These are phyloP conservation scores for Ilyonectria mors-panacis DNA, from an alignment of 2,329 filamentous ascomycete species.

Conservation along the genomic window DNA sequence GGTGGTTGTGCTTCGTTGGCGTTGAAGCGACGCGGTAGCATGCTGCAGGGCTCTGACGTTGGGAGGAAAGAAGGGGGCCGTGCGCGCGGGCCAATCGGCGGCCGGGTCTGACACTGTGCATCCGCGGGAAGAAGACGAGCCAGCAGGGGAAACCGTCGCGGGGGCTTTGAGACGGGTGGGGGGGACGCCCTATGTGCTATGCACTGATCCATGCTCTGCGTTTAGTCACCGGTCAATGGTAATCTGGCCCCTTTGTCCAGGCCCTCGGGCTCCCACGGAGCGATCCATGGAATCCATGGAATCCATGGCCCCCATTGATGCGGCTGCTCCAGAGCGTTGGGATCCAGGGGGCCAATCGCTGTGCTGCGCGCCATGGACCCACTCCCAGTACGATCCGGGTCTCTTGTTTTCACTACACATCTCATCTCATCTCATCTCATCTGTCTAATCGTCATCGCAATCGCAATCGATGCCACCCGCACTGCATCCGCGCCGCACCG, in stretches of 20 bases:
- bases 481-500: background rate
- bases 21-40: slow-evolving; percentile 1
- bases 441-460: slow-evolving; percentile 2
- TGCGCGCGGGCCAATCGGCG: slow-evolving; percentile 29
- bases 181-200: too few relatives aligned
- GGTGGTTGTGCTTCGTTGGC: slow-evolving; percentile 8
- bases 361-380: slow-evolving; percentile 11
- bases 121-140: slow-evolving; percentile 8
- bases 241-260: too few relatives aligned
- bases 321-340: background rate
- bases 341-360: background rate
- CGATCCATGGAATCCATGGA: too few relatives aligned
- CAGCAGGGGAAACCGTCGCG: background rate
- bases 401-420: slow-evolving; percentile 37
- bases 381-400: slow-evolving; percentile 17
- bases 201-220: too few relatives aligned
- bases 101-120: slow-evolving; percentile 24
- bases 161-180: background rate
- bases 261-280: too few relatives aligned
- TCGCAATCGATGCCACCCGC: background rate
- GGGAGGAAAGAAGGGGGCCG: slow-evolving; percentile 26
- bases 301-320: background rate
- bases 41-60: slow-evolving; percentile 21
- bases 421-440: slow-evolving; percentile 25
- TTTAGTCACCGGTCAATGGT: too few relatives aligned